These are phyloP conservation scores for Ramularia collo-cygni DNA, from an alignment of 2,329 filamentous ascomycete species.

Conservation along the genomic window DNA sequence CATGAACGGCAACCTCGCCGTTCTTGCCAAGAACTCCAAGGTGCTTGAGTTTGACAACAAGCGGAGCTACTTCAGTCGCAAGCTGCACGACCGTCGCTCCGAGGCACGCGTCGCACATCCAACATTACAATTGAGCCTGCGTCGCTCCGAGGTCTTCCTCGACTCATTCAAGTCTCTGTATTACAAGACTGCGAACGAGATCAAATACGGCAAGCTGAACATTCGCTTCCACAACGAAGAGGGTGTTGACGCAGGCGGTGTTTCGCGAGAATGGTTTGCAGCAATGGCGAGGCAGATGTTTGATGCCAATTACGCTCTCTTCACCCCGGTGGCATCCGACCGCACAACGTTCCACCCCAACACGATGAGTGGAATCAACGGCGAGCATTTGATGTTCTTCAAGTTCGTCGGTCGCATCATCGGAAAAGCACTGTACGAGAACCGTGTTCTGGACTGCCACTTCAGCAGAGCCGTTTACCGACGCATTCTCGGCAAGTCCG, in stretches of 20 bases:
- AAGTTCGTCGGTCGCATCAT: constrained; percentile 99
- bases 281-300: constrained; percentile 98
- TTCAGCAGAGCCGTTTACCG: constrained; percentile 99
- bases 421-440: constrained; percentile 95
- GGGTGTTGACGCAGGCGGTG: constrained; percentile 93
- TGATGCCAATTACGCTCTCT: constrained; percentile 93
- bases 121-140: constrained; percentile 79
- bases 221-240: constrained; percentile 97
- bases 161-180: constrained; percentile 98
- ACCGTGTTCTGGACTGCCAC: constrained; percentile 92
- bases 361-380: constrained; percentile 85
- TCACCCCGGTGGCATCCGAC: constrained; percentile 93
- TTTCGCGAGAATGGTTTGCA: constrained; percentile 98
- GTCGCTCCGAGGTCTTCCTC: constrained; percentile 92
- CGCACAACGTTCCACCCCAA: constrained; percentile 98
- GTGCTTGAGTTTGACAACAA: constrained; percentile 99
- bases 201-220: constrained; percentile 98
- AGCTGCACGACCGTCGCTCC: constrained; percentile 69
- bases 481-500: constrained; percentile 86
- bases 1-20: constrained; percentile 95
- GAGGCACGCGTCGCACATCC: constrained; percentile 65
- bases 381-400: constrained; percentile 95
- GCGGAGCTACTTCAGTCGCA: constrained; percentile 95
- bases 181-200: constrained; percentile 92
- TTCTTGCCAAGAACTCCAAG: constrained; percentile 97